Base-by-base conservation (phyloP, 2,329 filamentous ascomycete genomes). In the Neurospora sp. region DNA sequence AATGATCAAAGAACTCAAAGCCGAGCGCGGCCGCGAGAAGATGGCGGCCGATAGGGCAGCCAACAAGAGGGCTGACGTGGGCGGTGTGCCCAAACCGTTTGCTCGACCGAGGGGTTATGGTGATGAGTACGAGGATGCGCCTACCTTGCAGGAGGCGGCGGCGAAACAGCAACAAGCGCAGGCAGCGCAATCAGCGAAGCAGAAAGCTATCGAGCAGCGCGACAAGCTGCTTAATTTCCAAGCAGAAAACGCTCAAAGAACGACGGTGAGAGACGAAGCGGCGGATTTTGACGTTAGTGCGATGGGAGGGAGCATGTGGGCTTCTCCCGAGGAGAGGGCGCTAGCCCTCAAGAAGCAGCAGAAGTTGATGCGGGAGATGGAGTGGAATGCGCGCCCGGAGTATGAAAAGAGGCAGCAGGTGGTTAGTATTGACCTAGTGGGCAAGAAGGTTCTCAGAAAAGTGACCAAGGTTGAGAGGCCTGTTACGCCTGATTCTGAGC, bases 401-500 rank as follows among this genome's bases (percentile, higher is more conserved):
- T 97, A 93, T 79, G 94, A 97, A 82, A 97, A 95, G 85, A 86
- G 92, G 71, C 88, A 87, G 75, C 90, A 96, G 71, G 91, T 97
- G 1, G 87, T 96, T 74, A 95, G 91, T 76, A 91, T 97, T 72
- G 93, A 97, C 78, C 82, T 97, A 0, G 89, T 90, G 9, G 90
- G 90, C 0, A 90, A 91, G 19, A 93, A 90, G 75, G 88, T 97
- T 2, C 89, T 96, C 4, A 88, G 87, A 71, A 87, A 87, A 74
- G 92, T 92, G 86, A 87, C 86, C 17, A 85, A 89, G 4, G 79
- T 86, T 23, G 89, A 91, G 72, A 82, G 85, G 66, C 87, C 86
- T 4, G 81, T 81, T 3, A 87, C 84, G 7, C 89, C 89, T 0
- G 82, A 83, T 8, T 33, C 13, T 13, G 52, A 62, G 1, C 13